These are phyloP conservation scores for Penicillium sp. DNA, from an alignment of 2,329 filamentous ascomycete genomes.

Conservation along the genomic window DNA sequence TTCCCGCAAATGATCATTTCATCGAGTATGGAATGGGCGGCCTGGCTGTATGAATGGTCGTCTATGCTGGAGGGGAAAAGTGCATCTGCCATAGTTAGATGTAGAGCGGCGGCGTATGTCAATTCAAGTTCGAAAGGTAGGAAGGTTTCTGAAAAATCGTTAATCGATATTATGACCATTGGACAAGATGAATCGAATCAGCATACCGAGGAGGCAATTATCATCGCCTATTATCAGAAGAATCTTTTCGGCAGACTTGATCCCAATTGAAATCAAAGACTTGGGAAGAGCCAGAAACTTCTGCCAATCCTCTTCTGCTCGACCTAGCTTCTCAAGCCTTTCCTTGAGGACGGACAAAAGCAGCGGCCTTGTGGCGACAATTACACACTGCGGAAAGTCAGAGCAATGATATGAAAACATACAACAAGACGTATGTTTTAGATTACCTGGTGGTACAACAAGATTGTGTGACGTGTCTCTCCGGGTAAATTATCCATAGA, in stretches of 20 bases:
- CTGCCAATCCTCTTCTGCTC: slow-evolving; percentile 17
- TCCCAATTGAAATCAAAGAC: slow-evolving; percentile 38
- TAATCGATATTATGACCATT: neutral
- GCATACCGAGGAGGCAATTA: slow-evolving; percentile 35
- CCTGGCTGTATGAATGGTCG: slow-evolving; percentile 7
- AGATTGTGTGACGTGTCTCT: slow-evolving; percentile 38
- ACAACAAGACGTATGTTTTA: slow-evolving; percentile 1
- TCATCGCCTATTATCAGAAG: slow-evolving; percentile 37
- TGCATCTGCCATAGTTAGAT: slow-evolving; percentile 10
- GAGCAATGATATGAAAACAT: slow-evolving; percentile 1
- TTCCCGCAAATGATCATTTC: slow-evolving; percentile 39
- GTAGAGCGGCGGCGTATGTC: slow-evolving; percentile 8
- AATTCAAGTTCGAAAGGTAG: slow-evolving; percentile 12
- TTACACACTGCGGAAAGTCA: slow-evolving; percentile 9
- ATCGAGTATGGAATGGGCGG: slow-evolving; percentile 31
- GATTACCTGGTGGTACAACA: slow-evolving; percentile 41
- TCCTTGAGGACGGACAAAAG: slow-evolving; percentile 17
- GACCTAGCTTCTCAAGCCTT: slow-evolving; percentile 8
- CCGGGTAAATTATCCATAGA: slow-evolving; percentile 36
- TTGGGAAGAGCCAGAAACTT: slow-evolving; percentile 33
- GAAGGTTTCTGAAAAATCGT: slow-evolving; percentile 7
- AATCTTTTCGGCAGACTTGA: slow-evolving; percentile 41
- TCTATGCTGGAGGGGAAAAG: slow-evolving; percentile 3
- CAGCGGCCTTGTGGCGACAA: slow-evolving; percentile 12
- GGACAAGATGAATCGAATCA: neutral